phyloP scores from a whole-genome alignment of 306 rosid genomes.

The Trifolium fragiferum region DNA sequence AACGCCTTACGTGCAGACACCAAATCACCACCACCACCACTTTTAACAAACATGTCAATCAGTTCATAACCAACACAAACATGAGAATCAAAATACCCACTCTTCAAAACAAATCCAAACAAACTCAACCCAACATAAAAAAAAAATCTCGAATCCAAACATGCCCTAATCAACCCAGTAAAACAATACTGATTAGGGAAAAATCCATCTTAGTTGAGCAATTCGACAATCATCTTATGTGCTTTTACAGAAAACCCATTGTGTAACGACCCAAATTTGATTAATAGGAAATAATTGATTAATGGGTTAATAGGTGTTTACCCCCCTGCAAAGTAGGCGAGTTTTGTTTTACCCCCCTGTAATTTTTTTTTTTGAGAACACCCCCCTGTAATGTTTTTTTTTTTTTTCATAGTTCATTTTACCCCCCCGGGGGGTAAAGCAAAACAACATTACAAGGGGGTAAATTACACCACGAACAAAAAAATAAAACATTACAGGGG shows the following conservation, averaged over 20 bases:
- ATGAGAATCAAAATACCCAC: conserved; percentile 57
- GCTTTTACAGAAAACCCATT: conserved; percentile 46
- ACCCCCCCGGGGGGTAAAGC: too few species aligned
- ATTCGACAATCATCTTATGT: conserved; percentile 43
- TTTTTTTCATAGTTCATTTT: too few species aligned
- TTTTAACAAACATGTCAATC: conserved; percentile 60
- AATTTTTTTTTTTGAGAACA: too few species aligned
- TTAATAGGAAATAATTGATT: too few species aligned
- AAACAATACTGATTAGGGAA: conserved; percentile 65
- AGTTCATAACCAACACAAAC: conserved; percentile 70
- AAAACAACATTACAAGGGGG: too few species aligned
- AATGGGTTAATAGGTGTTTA: too few species aligned
- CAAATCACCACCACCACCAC: conserved; percentile 46
- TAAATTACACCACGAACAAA: too few species aligned
- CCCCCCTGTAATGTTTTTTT: too few species aligned
- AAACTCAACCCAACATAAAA: conserved; percentile 36
- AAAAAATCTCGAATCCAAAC: conserved; percentile 44
- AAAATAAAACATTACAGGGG: too few species aligned
- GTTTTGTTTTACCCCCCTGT: too few species aligned
- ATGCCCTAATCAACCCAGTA: conserved; percentile 51
- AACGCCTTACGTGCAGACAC: conserved; percentile 57
- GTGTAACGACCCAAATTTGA: too few species aligned
- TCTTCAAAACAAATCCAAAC: conserved; percentile 53
- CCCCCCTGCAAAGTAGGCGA: too few species aligned
- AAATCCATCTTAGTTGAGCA: conserved; percentile 53